phyloP scores from a whole-genome alignment of 1,284 basidiomycete genomes.

The Puccinia brachypodii region DNA sequence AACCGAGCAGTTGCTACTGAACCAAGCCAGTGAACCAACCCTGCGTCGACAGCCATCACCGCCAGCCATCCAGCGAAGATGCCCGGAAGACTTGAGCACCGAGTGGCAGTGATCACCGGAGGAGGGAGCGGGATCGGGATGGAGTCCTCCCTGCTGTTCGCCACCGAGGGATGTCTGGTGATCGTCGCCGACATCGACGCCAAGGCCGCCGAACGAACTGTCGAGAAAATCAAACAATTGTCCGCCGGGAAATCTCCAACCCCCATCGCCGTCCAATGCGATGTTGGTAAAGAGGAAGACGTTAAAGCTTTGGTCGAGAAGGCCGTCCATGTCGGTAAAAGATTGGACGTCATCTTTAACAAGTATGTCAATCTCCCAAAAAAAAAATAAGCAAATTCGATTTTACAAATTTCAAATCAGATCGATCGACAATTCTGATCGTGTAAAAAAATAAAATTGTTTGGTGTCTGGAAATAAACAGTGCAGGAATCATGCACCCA shows the following conservation, averaged over 20 bases:
- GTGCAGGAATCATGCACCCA: slow-evolving; percentile 85
- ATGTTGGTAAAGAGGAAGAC: slow-evolving; percentile 84
- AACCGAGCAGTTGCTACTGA: no score
- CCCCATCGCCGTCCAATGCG: slow-evolving; percentile 72
- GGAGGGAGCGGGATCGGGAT: slow-evolving; percentile 90
- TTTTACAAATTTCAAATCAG: no score
- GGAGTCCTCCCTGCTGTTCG: slow-evolving; percentile 87
- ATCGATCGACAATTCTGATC: no score
- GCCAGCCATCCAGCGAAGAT: slow-evolving; percentile 16
- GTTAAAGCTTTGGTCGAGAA: slow-evolving; percentile 76
- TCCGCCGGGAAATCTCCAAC: slow-evolving; percentile 66
- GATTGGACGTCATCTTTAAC: slow-evolving; percentile 77
- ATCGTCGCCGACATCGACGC: slow-evolving; percentile 81
- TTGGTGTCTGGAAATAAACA: slow-evolving; percentile 21
- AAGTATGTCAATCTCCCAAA: slow-evolving; percentile 49
- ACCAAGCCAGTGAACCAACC: no score
- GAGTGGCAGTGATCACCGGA: slow-evolving; percentile 78
- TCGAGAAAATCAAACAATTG: slow-evolving; percentile 65
- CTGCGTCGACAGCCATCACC: no score
- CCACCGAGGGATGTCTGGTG: slow-evolving; percentile 83
- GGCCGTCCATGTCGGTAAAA: slow-evolving; percentile 78
- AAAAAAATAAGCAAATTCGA: no score
- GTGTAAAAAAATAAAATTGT: background rate
- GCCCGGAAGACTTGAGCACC: slow-evolving; percentile 49
- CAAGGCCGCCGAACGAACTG: slow-evolving; percentile 70